Percentiles rank a stretch among this genome's conserved stretches.
phyloP scores from a whole-genome alignment of 805 yeast genomes.

The Kazachstania taianensis region DNA sequence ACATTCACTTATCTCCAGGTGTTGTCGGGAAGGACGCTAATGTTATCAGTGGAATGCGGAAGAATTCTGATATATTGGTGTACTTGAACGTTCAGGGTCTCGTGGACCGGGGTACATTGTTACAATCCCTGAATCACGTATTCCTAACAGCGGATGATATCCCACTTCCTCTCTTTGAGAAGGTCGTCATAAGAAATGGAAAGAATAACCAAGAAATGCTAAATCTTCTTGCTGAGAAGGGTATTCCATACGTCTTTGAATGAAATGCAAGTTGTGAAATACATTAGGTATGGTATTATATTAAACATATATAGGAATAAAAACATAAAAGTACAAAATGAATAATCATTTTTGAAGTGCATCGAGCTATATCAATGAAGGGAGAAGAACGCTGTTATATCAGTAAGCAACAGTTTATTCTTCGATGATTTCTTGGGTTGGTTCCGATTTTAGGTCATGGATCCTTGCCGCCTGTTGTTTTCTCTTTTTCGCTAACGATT shows the following conservation, averaged over 20 bases:
- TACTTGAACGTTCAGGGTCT: conserved; percentile 42
- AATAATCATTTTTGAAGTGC: too few species aligned
- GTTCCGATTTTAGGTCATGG: conserved; percentile 13
- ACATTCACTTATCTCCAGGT: conserved; percentile 74
- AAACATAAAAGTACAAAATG: neutral
- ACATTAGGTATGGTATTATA: neutral
- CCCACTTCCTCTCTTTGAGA: conserved; percentile 17
- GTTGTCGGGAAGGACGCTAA: conserved; percentile 33
- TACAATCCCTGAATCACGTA: conserved; percentile 63
- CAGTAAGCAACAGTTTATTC: conserved; percentile 8
- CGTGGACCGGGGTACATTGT: conserved; percentile 31
- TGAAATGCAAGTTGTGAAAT: neutral
- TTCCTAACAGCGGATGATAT: conserved; percentile 54
- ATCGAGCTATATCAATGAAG: too few species aligned
- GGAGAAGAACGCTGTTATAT: too few species aligned
- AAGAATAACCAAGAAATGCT: neutral
- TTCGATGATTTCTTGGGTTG: conserved; percentile 21
- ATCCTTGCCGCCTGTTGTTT: conserved; percentile 17
- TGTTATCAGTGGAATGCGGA: conserved; percentile 68
- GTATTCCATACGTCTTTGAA: conserved; percentile 9
- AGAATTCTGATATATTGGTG: conserved; percentile 44
- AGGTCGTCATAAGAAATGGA: conserved; percentile 10
- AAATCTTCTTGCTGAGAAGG: conserved; percentile 2
- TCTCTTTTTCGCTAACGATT: conserved; percentile 42
- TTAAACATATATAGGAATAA: neutral